Evolutionary conservation across 352 stramenopile species (phyloP), one percentile per base, ranked within the genome.

Genomic region (Globisporangium cederbergense): DNA sequence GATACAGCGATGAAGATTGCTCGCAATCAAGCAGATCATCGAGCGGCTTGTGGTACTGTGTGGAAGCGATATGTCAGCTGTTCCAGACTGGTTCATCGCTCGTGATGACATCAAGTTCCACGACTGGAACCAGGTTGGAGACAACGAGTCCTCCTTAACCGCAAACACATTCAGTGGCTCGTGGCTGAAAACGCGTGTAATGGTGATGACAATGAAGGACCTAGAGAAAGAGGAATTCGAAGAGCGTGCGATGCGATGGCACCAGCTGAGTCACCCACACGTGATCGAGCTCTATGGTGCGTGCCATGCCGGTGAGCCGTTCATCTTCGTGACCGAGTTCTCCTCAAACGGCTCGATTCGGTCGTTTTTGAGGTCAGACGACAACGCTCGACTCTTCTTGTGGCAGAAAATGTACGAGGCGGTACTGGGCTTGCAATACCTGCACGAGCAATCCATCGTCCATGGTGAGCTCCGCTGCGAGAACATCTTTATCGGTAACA

Each of bases 111-210:
- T 54, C 4, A 25, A 40, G 25, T 55, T 55, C 9, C 6, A 40
- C 25, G 6, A 22, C 28, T 40, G 25, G 25, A 55, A 55, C 20
- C 49, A 28, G 20, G 14, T 40, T 10, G 49, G 25, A 22, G 25
- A 20, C 11, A 7, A 2, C 16, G 49, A 36, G 22, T 55, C 28
- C 25, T 49, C 18, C 16, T 22, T 4, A 16, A 38, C 49, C 13
- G 30, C 49, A 22, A n/a, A 6, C 1, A 36, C 18, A 7, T 55
- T 38, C 5, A 20, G 18, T 4, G 49, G 49, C 5, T 14, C 49
- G 14, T 55, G 49, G 25, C 7, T 55, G 49, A 55, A 55, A 55
- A 55, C 49, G 11, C 49, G 10, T 4, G 49, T 55, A 25, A 55
- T 55, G 25, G 11, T 55, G 2, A 25, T 55, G 5, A 10, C 13